A percentile compares a stretch with the other conserved stretches of the same genome.
phyloP scores from a whole-genome alignment of 1,284 basidiomycete species.

The Leucoagaricus sp. region DNA sequence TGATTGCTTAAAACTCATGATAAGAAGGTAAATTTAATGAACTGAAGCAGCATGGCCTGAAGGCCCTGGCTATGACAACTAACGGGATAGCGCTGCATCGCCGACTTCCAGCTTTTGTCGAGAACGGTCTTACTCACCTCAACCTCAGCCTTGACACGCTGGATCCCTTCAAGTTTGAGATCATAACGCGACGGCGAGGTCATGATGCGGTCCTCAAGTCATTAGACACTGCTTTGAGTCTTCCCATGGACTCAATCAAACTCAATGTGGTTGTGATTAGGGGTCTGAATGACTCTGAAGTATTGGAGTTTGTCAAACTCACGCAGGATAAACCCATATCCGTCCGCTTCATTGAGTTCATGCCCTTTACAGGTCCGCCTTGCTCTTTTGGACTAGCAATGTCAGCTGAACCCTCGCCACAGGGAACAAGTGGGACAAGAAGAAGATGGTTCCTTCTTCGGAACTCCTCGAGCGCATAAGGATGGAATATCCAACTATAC shows the following conservation, averaged over 20 bases:
- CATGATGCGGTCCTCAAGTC: conserved; percentile 75
- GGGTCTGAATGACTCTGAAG: conserved; percentile 79
- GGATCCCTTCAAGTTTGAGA: conserved; percentile 85
- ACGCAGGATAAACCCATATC: conserved; percentile 66
- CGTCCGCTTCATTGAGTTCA: conserved; percentile 90
- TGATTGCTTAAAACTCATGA: neutral
- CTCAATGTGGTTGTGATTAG: conserved; percentile 84
- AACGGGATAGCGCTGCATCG: conserved; percentile 82
- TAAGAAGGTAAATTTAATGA: conserved; percentile 55
- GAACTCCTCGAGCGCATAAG: conserved; percentile 57
- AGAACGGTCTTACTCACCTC: conserved; percentile 78
- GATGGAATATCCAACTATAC: conserved; percentile 46
- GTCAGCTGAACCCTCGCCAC: conserved; percentile 2
- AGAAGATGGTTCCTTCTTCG: conserved; percentile 78
- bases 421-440: conserved; percentile 87
- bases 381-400: neutral
- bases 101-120: conserved; percentile 65
- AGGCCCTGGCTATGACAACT: conserved; percentile 84
- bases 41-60: conserved; percentile 60
- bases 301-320: conserved; percentile 77
- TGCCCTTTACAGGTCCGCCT: conserved; percentile 84
- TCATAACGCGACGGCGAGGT: conserved; percentile 78
- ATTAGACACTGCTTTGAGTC: conserved; percentile 62
- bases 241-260: conserved; percentile 64
- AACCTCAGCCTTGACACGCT: conserved; percentile 88